These are phyloP conservation scores for Rhizoclosmatium globosum DNA, from an alignment of 192 early-diverging fungal genomes.

Conservation along the genomic window DNA sequence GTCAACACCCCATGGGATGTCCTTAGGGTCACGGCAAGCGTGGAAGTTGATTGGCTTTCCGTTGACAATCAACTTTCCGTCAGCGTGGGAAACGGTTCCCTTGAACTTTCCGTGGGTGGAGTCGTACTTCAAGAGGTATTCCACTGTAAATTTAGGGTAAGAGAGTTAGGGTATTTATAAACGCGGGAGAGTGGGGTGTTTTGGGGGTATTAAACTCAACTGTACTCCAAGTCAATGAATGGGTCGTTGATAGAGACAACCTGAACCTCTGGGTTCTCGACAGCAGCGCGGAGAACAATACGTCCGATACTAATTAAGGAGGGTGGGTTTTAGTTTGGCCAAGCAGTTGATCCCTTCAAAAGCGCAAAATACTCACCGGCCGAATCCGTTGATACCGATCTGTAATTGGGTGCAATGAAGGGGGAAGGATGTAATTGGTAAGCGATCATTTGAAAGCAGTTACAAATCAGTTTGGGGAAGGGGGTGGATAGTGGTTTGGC, in stretches of 20 bases:
- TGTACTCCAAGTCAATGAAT: slow-evolving; percentile 95
- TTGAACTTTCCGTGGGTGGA: slow-evolving; percentile 97
- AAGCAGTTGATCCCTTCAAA: background rate
- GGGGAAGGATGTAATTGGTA: background rate
- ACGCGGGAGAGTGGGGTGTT: background rate
- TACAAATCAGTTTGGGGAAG: too few species aligned
- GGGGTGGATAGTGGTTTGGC: too few species aligned
- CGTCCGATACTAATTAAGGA: slow-evolving; percentile 85
- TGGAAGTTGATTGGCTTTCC: slow-evolving; percentile 80
- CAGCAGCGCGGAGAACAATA: slow-evolving; percentile 89
- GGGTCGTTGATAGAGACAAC: slow-evolving; percentile 97
- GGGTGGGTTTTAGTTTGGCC: background rate
- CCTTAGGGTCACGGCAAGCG: slow-evolving; percentile 78
- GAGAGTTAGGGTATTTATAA: slow-evolving; percentile 1
- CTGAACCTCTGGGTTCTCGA: slow-evolving; percentile 67
- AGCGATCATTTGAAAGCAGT: too few species aligned
- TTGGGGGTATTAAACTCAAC: slow-evolving; percentile 58
- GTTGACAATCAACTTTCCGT: slow-evolving; percentile 91
- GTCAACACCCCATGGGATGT: slow-evolving; percentile 87
- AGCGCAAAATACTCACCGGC: slow-evolving; percentile 56
- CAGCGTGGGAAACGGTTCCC: slow-evolving; percentile 79
- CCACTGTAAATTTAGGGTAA: slow-evolving; percentile 38
- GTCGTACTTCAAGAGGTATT: slow-evolving; percentile 98
- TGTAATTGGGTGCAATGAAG: background rate
- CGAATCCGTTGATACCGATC: slow-evolving; percentile 80